These are phyloP conservation scores for Graphilbum sp. DNA, from an alignment of 2,329 filamentous ascomycete species.

Conservation along the genomic window DNA sequence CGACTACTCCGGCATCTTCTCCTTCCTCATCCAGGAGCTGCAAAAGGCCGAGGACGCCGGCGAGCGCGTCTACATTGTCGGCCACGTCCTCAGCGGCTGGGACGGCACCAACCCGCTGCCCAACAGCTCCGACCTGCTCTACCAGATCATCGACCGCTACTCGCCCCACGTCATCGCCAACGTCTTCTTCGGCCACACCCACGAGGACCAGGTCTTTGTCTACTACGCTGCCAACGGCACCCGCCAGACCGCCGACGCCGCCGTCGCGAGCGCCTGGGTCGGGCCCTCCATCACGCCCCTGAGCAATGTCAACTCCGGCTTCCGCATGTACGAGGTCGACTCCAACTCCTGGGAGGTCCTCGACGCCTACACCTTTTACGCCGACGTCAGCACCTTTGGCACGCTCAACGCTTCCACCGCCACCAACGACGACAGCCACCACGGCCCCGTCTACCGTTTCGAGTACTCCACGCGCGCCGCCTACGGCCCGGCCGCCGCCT, in stretches of 20 bases:
- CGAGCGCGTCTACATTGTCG: slow-evolving; percentile 39
- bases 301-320: slow-evolving; percentile 33
- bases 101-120: slow-evolving; percentile 34
- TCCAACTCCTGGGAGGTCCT: slow-evolving; percentile 37
- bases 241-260: slow-evolving; percentile 22
- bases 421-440: slow-evolving; percentile 9
- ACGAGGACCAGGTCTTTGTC: slow-evolving; percentile 28
- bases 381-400: slow-evolving; percentile 32
- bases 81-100: slow-evolving; percentile 35
- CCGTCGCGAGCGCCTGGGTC: slow-evolving; percentile 38
- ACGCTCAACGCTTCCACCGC: too few relatives aligned
- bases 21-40: slow-evolving; percentile 37
- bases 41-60: slow-evolving; percentile 32
- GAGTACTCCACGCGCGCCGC: slow-evolving; percentile 39
- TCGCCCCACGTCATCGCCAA: slow-evolving; percentile 33
- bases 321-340: slow-evolving; percentile 42
- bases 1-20: slow-evolving; percentile 34
- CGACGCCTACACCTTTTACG: slow-evolving; percentile 36
- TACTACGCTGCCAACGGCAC: slow-evolving; percentile 35
- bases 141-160: slow-evolving; percentile 37
- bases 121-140: slow-evolving; percentile 23
- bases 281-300: slow-evolving; percentile 31
- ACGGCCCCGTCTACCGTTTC: slow-evolving; percentile 30
- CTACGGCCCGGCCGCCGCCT: slow-evolving; percentile 29
- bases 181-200: slow-evolving; percentile 41